phyloP scores from a whole-genome alignment of 108 stramenopile species.

The Cyclotella sp. region DNA sequence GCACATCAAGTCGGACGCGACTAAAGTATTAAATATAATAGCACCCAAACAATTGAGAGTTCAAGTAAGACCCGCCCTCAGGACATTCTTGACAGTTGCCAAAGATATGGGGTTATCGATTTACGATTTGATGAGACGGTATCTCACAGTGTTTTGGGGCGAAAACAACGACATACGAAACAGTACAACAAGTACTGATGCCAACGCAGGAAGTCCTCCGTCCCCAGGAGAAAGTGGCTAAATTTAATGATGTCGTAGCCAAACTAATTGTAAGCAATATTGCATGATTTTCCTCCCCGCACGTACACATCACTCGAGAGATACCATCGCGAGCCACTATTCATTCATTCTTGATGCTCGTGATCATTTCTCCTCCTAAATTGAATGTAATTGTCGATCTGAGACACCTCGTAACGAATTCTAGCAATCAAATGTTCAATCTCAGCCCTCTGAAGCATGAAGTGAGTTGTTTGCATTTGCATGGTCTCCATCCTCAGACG shows the following conservation, averaged over 20 bases:
- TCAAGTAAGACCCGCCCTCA: slow-evolving; percentile 27
- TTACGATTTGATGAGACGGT: slow-evolving; percentile 29
- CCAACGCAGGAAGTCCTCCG: too few relatives aligned
- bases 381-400: slow-evolving; percentile 1
- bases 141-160: slow-evolving; percentile 25
- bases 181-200: neutral
- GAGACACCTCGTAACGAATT: neutral
- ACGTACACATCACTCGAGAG: too few relatives aligned
- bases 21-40: slow-evolving; percentile 28
- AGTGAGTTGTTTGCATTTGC: neutral
- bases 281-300: neutral
- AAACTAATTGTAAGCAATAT: neutral
- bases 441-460: slow-evolving; percentile 6
- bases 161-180: neutral
- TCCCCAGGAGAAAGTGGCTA: too few relatives aligned
- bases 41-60: slow-evolving; percentile 34
- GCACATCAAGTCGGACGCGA: slow-evolving; percentile 42
- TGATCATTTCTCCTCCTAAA: neutral
- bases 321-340: neutral
- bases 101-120: slow-evolving; percentile 24
- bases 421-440: neutral
- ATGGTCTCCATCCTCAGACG: neutral
- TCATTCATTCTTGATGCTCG: neutral
- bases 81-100: slow-evolving; percentile 21
- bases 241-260: too few relatives aligned